phyloP scores from a whole-genome alignment of 202 grass and related monocot genomes.

The Zoysia matrella region DNA sequence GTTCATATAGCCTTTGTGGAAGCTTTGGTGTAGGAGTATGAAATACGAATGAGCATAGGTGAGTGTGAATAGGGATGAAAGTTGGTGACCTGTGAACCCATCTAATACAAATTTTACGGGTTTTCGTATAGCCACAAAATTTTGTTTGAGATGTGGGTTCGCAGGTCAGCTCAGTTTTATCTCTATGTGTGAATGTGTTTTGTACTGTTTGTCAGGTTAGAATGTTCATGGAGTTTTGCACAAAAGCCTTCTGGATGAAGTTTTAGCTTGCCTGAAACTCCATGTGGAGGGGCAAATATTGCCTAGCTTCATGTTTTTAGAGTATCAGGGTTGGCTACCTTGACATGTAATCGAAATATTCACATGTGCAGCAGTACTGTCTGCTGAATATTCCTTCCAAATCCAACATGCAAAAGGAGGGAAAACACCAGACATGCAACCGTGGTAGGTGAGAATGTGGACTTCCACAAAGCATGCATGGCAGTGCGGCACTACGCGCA shows the following conservation, averaged over 20 bases:
- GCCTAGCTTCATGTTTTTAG: background rate
- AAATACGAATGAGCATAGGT: too few species aligned
- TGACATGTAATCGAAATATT: background rate
- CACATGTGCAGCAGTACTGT: background rate
- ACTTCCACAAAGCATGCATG: background rate
- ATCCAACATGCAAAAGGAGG: slow-evolving; percentile 17
- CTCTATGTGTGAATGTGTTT: too few species aligned
- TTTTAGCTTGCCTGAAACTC: background rate
- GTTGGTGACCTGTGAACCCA: too few species aligned
- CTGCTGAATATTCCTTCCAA: background rate
- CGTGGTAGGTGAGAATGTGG: slow-evolving; percentile 33
- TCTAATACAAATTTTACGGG: too few species aligned
- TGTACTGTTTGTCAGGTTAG: too few species aligned
- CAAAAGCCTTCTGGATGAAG: background rate
- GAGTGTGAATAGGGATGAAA: background rate
- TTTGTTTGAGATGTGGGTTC: too few species aligned
- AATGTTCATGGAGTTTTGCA: background rate
- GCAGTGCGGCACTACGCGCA: slow-evolving; percentile 4
- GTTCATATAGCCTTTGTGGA: slow-evolving; percentile 2
- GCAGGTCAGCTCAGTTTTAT: too few species aligned
- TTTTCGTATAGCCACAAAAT: too few species aligned
- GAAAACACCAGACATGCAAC: slow-evolving; percentile 18
- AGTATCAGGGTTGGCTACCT: background rate
- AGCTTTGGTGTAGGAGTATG: background rate
- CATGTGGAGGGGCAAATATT: background rate